Base-by-base conservation (phyloP, 352 stramenopile species). In the Thalassiosira ordinaria region DNA sequence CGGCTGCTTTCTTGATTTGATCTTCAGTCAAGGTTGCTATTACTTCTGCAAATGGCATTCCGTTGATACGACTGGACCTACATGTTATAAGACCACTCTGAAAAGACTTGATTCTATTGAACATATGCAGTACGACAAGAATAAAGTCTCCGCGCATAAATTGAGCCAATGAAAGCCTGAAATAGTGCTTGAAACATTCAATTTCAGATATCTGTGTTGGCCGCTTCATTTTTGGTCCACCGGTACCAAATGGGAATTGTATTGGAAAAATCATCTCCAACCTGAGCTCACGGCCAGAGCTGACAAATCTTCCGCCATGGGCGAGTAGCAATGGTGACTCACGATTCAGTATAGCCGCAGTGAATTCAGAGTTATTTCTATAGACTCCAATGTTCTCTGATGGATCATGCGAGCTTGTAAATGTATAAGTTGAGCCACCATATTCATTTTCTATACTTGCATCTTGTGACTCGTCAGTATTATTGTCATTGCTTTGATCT, bases 371-470 rank as follows among this genome's bases (percentile, higher is more conserved):
- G 6, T 24, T 22, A 29, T 3, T 55, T 63, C 16, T 24, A 60
- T 44, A 77, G 8, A 37, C 18, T 6, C 6, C 16, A 39, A 20
- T 72, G 18, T 71, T 60, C 20, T 66, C 49, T 14, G 60, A 57
- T 37, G 70, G 70, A n/a, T 66, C 55, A 6, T 59, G 31, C 39
- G 39, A 13, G 33, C 29, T 59, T 22, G 73, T 56, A 22, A 81
- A 82, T n/a, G 35, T 61, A 56, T 51, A 82, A 37, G 47, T 68
- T 18, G 29, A 52, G 8, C 63, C 74, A 26, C 41, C 51, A 18
- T 56, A 59, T 35, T 14, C 47, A 24, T 64, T 73, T 49, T 82
- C 74, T 1, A 68, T 27, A 14, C 16, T 20, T 5, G n/a, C 8
- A 46, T 82, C 47, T 14, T 33, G 13, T 11, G 11, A 0, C 7